Evolutionary conservation across 768 basidiomycete species (phyloP), one percentile per base, ranked within the genome.

Genomic region (Tylopilus sp.): DNA sequence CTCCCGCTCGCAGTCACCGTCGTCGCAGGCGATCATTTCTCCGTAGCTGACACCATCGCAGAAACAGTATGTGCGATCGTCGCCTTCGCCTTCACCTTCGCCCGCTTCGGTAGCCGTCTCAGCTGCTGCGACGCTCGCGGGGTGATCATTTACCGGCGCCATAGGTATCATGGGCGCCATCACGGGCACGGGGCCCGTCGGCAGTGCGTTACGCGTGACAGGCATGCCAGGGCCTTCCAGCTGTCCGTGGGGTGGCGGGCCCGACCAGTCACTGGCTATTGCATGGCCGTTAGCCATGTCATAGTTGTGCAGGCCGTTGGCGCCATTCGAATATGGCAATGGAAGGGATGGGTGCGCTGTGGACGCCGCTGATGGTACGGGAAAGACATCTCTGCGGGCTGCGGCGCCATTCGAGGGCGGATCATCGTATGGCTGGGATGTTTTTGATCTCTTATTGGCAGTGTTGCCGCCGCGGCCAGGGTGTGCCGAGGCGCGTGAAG

Each of bases 21-120:
- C 89, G 67, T 97, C 93, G 67, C 93, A 97, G 21, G 85, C 93
- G 60, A 97, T 90, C 93, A 97, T 95, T 72, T 94, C 88, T 33
- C 94, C 94, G 60, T 86, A 94, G 62, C 90, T 92, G 53, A 83
- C 78, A 17, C 86, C 75, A 57, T 89, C 77, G 68, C 94, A 98
- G 74, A 85, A 78, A 70, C 94, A 98, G 64, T 98, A 95, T 13
- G 79, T 77, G 60, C 76, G 80, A 61, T 81, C 78, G 41, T 79
- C 79, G 17, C 72, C 76, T 42, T 77, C 79, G 5, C 78, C 88
- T 38, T 85, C 88, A 0, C 71, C 73, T 5, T 65, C 67, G 1
- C 63, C 77, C 15, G 76, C 82, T 35, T 76, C 80, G 2, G 70
- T 76, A 11, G 73, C 79, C 38, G 60, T 60, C 45, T 69, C 65